Conservation (phyloP, 495 filamentous ascomycete species). For the Pseudoneurospora amorphoporcata region DNA sequence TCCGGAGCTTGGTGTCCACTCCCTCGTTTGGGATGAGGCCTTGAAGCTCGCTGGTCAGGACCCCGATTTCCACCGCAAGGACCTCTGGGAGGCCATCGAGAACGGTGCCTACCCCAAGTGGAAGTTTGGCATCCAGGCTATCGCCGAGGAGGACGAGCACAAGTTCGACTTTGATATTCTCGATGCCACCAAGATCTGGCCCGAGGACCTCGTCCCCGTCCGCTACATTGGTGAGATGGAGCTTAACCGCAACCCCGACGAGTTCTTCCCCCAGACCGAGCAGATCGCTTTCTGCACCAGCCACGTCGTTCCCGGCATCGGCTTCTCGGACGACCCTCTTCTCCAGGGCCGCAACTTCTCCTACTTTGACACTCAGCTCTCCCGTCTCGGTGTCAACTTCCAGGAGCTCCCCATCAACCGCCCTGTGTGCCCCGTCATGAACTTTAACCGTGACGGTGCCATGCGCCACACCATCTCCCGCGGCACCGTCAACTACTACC, state of each 20-base stretch:
- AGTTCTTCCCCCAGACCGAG: conserved; percentile 81
- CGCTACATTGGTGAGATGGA: conserved; percentile 73
- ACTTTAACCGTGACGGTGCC: conserved; percentile 68
- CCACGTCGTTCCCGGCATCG: conserved; percentile 80
- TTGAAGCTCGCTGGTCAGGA: conserved; percentile 73
- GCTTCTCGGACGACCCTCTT: conserved; percentile 76
- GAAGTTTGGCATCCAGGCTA: conserved; percentile 73
- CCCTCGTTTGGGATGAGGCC: conserved; percentile 81
- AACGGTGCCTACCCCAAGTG: conserved; percentile 64
- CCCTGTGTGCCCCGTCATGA: conserved; percentile 67
- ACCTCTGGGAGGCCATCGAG: conserved; percentile 72
- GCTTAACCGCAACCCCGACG: conserved; percentile 73
- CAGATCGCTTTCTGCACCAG: conserved; percentile 78
- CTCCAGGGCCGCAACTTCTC: conserved; percentile 79
- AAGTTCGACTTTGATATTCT: conserved; percentile 87
- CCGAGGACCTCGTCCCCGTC: conserved; percentile 71
- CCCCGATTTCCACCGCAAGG: conserved; percentile 82
- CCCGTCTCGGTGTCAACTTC: conserved; percentile 75
- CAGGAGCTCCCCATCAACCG: conserved; percentile 78
- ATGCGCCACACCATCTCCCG: conserved; percentile 44
- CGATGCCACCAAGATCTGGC: conserved; percentile 90
- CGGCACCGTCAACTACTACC: conserved; percentile 82
- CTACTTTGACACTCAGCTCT: conserved; percentile 80
- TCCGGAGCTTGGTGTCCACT: conserved; percentile 72
- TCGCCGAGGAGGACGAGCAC: conserved; percentile 59